Conservation (phyloP, 106 monocot genomes). For the Platanthera guangdongensis region DNA sequence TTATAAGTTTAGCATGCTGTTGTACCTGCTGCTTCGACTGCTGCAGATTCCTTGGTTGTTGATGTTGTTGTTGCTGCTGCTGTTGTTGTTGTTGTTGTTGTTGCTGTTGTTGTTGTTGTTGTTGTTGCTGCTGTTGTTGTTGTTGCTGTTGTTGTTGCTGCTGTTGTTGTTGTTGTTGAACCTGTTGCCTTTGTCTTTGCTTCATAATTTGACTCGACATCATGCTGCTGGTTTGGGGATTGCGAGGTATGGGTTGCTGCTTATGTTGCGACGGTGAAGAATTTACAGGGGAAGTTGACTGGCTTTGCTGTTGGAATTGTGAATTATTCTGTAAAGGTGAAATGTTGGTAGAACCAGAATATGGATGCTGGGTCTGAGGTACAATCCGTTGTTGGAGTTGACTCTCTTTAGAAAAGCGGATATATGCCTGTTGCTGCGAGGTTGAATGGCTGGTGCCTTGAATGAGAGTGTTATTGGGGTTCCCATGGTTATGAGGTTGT, state of each 20-base stretch:
- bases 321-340: conserved; percentile 34
- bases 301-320: conserved; percentile 40
- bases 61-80: conserved; percentile 48
- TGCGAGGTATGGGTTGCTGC: conserved; percentile 36
- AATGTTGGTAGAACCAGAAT: conserved; percentile 30
- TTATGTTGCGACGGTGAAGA: conserved; percentile 41
- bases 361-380: conserved; percentile 41
- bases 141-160: conserved; percentile 35
- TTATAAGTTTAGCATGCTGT: conserved; percentile 47
- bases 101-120: conserved; percentile 32
- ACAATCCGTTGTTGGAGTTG: conserved; percentile 56
- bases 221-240: conserved; percentile 18
- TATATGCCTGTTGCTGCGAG: conserved; percentile 64
- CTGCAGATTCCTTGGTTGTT: conserved; percentile 22
- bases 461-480: conserved; percentile 39
- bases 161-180: conserved; percentile 40
- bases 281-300: conserved; percentile 29
- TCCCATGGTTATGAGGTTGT: conserved; percentile 35
- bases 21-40: conserved; percentile 42
- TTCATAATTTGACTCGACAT: conserved; percentile 44
- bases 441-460: conserved; percentile 41
- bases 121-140: conserved; percentile 38
- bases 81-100: conserved; percentile 38
- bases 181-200: conserved; percentile 51
- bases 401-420: conserved; percentile 58